Percentiles rank a stretch among this genome's conserved stretches.
phyloP scores from a whole-genome alignment of 345 rosid genomes.

The Excoecaria agallocha region DNA sequence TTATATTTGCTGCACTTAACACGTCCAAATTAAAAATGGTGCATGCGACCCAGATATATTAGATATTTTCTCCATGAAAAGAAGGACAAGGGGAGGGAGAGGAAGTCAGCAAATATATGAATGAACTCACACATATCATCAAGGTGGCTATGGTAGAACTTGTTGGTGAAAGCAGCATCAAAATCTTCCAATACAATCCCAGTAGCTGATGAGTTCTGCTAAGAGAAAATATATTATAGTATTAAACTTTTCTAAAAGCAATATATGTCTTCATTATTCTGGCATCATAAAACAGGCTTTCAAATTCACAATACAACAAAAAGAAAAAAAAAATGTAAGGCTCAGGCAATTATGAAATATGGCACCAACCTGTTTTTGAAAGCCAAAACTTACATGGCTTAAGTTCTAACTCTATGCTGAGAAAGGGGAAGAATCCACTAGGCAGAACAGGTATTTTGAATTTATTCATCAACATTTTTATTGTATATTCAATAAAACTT shows the following conservation, averaged over 20 bases:
- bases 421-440: not conserved
- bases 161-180: conserved; percentile 64
- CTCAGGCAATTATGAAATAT: not conserved
- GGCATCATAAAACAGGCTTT: not conserved
- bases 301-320: not conserved
- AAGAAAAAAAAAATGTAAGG: not conserved
- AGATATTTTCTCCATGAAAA: not conserved
- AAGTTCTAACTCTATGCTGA: not conserved
- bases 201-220: conserved; percentile 64
- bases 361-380: not conserved
- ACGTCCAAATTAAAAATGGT: conserved; percentile 7
- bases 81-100: not conserved
- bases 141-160: conserved; percentile 86
- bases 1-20: conserved; percentile 71
- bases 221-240: conserved; percentile 14
- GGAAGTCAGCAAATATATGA: conserved; percentile 10
- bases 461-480: not conserved
- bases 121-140: conserved; percentile 71
- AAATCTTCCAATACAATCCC: conserved; percentile 92
- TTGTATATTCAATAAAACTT: not conserved
- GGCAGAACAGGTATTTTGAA: not conserved
- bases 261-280: not conserved
- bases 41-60: not conserved
- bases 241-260: not conserved
- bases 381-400: not conserved